phyloP scores from a whole-genome alignment of 2,329 filamentous ascomycete genomes.

The Phaeoacremonium minimum region DNA sequence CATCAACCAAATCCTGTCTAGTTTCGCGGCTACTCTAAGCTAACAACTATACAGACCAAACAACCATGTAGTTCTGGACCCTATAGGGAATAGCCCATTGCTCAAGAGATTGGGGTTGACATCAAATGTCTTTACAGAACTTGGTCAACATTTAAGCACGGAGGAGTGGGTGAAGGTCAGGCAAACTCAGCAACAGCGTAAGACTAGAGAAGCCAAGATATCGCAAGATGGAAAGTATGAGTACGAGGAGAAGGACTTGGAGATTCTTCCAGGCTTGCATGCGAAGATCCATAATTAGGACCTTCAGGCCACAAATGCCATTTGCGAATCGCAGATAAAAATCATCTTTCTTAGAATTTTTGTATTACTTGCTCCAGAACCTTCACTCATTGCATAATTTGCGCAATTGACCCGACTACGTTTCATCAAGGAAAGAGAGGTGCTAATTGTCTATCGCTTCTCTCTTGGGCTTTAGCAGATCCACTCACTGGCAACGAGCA shows the following conservation, averaged over 20 bases:
- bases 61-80: conserved; percentile 31
- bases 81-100: conserved; percentile 29
- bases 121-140: conserved; percentile 29
- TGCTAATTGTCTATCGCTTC: no score
- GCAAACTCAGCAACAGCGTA: conserved; percentile 36
- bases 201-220: conserved; percentile 24
- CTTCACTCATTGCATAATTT: no score
- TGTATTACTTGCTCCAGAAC: no score
- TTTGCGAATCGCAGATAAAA: no score
- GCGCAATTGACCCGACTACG: no score
- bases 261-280: conserved; percentile 33
- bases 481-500: no score
- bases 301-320: no score
- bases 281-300: conserved; percentile 31
- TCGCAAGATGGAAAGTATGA: conserved; percentile 28
- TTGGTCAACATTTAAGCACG: conserved; percentile 32
- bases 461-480: no score
- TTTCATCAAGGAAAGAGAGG: no score
- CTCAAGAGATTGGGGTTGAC: conserved; percentile 28
- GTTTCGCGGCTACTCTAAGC: background rate
- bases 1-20: no score
- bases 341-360: no score
- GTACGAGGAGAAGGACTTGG: conserved; percentile 27
- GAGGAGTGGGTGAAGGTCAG: conserved; percentile 33
- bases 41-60: conserved; percentile 21